A percentile compares a stretch with the other conserved stretches of the same genome.
phyloP scores from a whole-genome alignment of 345 rosid genomes.

The Ceriops zippeliana region DNA sequence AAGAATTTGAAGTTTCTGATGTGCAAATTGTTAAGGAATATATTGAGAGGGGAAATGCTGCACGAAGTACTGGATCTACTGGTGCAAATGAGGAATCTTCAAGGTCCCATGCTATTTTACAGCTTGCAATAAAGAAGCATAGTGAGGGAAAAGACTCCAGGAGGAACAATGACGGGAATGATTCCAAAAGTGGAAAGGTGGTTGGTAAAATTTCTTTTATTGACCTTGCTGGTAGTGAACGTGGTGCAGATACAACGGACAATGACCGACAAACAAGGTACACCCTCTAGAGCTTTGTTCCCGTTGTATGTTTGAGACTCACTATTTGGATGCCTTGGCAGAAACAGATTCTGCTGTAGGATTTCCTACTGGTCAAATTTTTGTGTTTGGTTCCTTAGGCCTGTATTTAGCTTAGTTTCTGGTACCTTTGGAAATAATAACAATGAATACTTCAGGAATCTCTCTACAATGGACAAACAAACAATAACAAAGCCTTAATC shows the following conservation, averaged over 20 bases:
- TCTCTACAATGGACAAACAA: too few relatives aligned
- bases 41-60: slow-evolving; percentile 87
- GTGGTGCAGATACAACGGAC: slow-evolving; percentile 99
- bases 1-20: slow-evolving; percentile 95
- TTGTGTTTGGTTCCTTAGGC: too few relatives aligned
- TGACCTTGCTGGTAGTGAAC: slow-evolving; percentile 99
- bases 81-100: slow-evolving; percentile 99
- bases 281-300: neutral
- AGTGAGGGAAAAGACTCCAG: slow-evolving; percentile 74
- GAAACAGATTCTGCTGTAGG: too few relatives aligned
- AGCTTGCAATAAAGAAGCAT: slow-evolving; percentile 89
- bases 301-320: neutral
- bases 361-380: too few relatives aligned
- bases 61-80: slow-evolving; percentile 97
- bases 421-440: too few relatives aligned
- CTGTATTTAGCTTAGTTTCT: too few relatives aligned
- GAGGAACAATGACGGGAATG: slow-evolving; percentile 75
- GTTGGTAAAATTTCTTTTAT: slow-evolving; percentile 97
- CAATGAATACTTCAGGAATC: too few relatives aligned
- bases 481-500: too few relatives aligned
- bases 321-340: neutral
- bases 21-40: slow-evolving; percentile 90
- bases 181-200: slow-evolving; percentile 64
- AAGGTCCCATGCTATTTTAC: slow-evolving; percentile 97
- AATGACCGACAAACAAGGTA: slow-evolving; percentile 98